Percentiles rank a stretch among this genome's conserved stretches.
These are phyloP conservation scores for Rhypophila decipiens DNA, from an alignment of 495 filamentous ascomycete genomes.

Conservation along the genomic window DNA sequence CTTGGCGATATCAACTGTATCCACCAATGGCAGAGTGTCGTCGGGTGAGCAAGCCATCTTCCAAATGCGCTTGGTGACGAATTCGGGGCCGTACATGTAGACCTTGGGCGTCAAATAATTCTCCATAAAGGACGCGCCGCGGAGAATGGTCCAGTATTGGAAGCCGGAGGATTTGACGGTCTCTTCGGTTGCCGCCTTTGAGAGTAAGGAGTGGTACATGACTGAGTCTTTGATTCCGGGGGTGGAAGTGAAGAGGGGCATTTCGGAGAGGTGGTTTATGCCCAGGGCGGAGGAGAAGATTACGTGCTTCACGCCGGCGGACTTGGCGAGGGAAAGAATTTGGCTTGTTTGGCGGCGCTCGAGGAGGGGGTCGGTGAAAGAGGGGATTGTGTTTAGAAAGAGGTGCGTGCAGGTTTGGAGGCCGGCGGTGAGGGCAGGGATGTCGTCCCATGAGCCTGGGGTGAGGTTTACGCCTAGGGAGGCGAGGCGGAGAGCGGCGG, in stretches of 20 bases:
- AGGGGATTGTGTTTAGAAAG: conserved; percentile 41
- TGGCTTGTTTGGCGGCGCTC: conserved; percentile 31
- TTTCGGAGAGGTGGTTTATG: conserved; percentile 18
- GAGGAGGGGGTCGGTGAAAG: conserved; percentile 15
- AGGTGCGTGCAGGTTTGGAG: conserved; percentile 35
- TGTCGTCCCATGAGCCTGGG: conserved; percentile 37
- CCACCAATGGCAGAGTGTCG: conserved; percentile 32
- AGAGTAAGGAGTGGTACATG: conserved; percentile 19
- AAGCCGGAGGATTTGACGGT: conserved; percentile 27
- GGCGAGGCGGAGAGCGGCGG: conserved; percentile 26
- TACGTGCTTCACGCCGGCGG: conserved; percentile 26
- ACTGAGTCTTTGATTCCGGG: too few species aligned
- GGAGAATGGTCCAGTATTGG: conserved; percentile 36
- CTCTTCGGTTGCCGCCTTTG: conserved; percentile 36
- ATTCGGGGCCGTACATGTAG: conserved; percentile 31
- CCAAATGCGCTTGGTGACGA: conserved; percentile 25
- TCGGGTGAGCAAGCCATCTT: conserved; percentile 12
- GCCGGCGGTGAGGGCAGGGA: conserved; percentile 26
- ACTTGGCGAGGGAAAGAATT: conserved; percentile 37
- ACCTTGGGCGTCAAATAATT: conserved; percentile 38
- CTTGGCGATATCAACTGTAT: conserved; percentile 42
- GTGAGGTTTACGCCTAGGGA: conserved; percentile 31
- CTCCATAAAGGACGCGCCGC: conserved; percentile 44
- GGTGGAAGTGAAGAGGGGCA: conserved; percentile 14
- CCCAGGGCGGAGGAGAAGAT: conserved; percentile 33